Evolutionary conservation across 352 stramenopile genomes (phyloP).

Genomic region (Bremia lactucae): DNA sequence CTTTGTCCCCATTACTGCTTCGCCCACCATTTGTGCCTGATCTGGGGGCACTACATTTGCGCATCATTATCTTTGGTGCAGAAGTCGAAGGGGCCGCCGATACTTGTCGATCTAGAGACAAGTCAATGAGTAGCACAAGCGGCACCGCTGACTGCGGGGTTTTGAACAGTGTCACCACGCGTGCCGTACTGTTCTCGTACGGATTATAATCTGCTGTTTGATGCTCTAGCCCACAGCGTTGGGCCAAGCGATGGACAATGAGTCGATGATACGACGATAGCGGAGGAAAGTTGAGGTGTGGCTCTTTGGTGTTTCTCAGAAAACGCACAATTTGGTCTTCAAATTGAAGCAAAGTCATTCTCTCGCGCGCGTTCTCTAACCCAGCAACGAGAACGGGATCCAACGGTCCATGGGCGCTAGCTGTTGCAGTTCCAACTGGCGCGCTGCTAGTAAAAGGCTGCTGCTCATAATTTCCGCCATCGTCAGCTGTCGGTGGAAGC

Average conservation of each 20-base stretch:
- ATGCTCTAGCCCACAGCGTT: conserved; percentile 87
- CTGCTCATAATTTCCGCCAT: conserved; percentile 41
- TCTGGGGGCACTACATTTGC: conserved; percentile 38
- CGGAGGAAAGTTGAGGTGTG: conserved; percentile 68
- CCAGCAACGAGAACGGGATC: conserved; percentile 70
- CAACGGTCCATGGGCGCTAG: conserved; percentile 47
- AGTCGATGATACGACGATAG: conserved; percentile 83
- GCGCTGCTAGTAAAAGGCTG: conserved; percentile 10
- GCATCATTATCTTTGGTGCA: conserved; percentile 89
- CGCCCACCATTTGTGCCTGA: conserved; percentile 32
- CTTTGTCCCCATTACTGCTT: conserved; percentile 37
- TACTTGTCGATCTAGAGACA: conserved; percentile 66
- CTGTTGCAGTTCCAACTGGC: conserved; percentile 45
- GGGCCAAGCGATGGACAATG: conserved; percentile 87
- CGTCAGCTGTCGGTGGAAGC: conserved; percentile 23
- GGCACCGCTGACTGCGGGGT: conserved; percentile 69
- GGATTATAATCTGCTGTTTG: conserved; percentile 73
- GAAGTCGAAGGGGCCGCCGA: conserved; percentile 53
- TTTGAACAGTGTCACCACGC: conserved; percentile 86
- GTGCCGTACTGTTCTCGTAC: conserved; percentile 57
- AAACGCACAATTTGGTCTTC: conserved; percentile 84
- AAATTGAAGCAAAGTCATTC: conserved; percentile 75
- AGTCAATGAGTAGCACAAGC: conserved; percentile 77
- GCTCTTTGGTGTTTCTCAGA: conserved; percentile 44
- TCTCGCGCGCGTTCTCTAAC: conserved; percentile 72